Conservation (phyloP, 768 basidiomycete genomes). For the Lactarius indigo region DNA sequence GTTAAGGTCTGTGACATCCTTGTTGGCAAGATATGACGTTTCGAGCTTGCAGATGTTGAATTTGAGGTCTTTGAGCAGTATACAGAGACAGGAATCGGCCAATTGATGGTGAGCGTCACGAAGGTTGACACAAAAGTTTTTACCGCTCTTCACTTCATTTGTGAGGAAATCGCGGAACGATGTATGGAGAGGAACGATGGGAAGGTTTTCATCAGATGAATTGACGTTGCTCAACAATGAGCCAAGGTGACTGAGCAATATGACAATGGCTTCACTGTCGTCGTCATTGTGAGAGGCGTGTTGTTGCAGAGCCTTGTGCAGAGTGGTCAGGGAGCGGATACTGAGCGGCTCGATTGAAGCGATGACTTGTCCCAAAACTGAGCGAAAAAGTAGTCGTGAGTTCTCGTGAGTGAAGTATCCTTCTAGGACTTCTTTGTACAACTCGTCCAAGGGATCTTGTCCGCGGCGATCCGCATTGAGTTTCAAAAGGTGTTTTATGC, state of each 20-base stretch:
- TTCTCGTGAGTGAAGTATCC: background rate
- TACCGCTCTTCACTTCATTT: background rate
- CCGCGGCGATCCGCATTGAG: background rate
- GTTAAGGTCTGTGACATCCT: background rate
- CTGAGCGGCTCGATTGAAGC: background rate
- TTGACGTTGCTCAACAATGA: constrained; percentile 5
- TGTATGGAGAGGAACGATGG: background rate
- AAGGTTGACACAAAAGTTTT: background rate
- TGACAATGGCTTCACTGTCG: background rate
- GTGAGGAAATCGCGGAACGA: constrained; percentile 3
- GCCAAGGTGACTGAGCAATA: background rate
- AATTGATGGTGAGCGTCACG: background rate
- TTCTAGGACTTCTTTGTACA: background rate
- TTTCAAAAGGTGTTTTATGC: background rate
- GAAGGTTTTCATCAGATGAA: background rate
- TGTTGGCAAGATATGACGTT: background rate
- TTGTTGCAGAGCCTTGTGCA: background rate
- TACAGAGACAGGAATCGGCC: background rate
- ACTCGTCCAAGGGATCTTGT: background rate
- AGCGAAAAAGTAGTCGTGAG: too few species aligned
- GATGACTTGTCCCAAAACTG: background rate
- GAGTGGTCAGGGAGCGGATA: background rate
- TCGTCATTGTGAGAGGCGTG: too few species aligned
- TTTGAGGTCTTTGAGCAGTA: background rate
- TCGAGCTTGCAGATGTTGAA: constrained; percentile 3